Percentiles rank a stretch among this genome's conserved stretches.
Conservation (phyloP, 2,329 filamentous ascomycete species). For the Fusarium udum region DNA sequence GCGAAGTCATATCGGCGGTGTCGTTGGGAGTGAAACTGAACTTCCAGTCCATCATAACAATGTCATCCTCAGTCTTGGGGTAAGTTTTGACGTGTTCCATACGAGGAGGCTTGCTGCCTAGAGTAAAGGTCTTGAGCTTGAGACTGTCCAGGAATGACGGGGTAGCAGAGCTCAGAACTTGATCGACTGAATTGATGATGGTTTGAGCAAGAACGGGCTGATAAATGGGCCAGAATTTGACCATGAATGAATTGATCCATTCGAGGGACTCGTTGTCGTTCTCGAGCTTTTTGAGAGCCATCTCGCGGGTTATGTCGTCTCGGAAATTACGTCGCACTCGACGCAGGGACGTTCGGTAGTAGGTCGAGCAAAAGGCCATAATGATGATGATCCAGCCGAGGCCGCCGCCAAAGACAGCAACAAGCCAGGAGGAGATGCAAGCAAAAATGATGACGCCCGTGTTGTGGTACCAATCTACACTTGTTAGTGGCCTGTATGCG, state of each 20-base stretch:
- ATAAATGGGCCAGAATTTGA: conserved; percentile 99
- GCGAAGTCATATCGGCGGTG: conserved; percentile 86
- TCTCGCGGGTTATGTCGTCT: conserved; percentile 89
- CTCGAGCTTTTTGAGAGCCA: conserved; percentile 87
- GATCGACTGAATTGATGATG: conserved; percentile 92
- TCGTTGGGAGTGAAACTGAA: conserved; percentile 99
- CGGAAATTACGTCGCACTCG: conserved; percentile 94
- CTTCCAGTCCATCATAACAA: conserved; percentile 99
- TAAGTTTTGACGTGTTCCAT: conserved; percentile 99
- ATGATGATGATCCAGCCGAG: conserved; percentile 92
- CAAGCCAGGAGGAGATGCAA: conserved; percentile 87
- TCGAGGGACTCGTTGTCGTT: conserved; percentile 92
- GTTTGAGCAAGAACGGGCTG: conserved; percentile 92
- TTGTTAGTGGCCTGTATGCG: conserved; percentile 8
- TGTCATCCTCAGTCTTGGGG: conserved; percentile 92
- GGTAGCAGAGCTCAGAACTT: conserved; percentile 91
- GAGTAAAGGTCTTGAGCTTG: conserved; percentile 90
- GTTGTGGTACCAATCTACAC: conserved; percentile 97
- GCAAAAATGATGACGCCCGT: conserved; percentile 93
- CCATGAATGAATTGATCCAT: conserved; percentile 98
- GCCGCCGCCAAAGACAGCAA: conserved; percentile 89
- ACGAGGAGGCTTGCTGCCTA: conserved; percentile 93
- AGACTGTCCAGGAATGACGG: conserved; percentile 93
- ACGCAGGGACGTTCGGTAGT: conserved; percentile 94
- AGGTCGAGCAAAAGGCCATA: conserved; percentile 91